Evolutionary conservation across 305 asterid species (phyloP).

Genomic region (Solanum chacoense): DNA sequence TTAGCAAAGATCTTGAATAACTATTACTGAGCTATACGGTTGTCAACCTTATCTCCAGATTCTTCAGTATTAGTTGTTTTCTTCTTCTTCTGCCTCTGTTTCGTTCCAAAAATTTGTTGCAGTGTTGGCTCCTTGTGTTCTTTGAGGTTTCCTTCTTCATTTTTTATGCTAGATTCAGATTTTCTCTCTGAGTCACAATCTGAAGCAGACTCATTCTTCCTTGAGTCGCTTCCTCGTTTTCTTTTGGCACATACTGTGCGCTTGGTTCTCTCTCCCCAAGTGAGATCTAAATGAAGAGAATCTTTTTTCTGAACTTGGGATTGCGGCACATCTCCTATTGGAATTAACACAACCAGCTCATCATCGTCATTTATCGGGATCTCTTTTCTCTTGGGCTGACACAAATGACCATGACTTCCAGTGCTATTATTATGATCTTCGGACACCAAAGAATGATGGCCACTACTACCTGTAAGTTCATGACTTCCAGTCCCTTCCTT

Average conservation of each 20-base stretch:
- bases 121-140: conserved; percentile 9
- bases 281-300: background rate
- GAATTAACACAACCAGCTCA: background rate
- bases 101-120: conserved; percentile 5
- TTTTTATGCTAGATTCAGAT: conserved; percentile 16
- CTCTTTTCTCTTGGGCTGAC: conserved; percentile 28
- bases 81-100: background rate
- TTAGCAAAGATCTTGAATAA: background rate
- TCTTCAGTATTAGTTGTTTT: conserved; percentile 8
- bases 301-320: conserved; percentile 16
- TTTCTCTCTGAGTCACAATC: conserved; percentile 4
- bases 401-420: conserved; percentile 7
- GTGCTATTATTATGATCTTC: conserved; percentile 1
- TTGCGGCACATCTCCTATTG: conserved; percentile 7
- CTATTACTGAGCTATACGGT: background rate
- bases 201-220: conserved; percentile 11
- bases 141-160: conserved; percentile 12
- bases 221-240: conserved; percentile 1
- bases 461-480: conserved; percentile 7
- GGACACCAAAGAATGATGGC: background rate
- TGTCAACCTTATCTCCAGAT: conserved; percentile 23
- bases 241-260: background rate
- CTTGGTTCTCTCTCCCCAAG: background rate
- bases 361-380: background rate
- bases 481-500: conserved; percentile 1